Conservation (phyloP, 805 yeast genomes). For the Ogataea allantospora region DNA sequence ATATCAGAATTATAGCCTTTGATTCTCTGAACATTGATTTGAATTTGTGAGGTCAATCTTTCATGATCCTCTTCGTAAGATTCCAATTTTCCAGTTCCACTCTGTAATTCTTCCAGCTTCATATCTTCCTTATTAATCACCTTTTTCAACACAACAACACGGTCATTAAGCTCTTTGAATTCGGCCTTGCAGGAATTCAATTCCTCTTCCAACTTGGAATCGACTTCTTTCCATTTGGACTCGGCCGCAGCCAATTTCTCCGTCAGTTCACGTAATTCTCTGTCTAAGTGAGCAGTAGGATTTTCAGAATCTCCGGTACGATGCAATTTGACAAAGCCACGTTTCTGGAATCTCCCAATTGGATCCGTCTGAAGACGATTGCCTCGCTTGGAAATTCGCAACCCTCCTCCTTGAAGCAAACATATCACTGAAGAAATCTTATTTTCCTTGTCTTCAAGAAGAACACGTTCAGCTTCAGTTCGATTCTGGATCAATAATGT, state of each 20-base stretch:
- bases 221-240: conserved; percentile 11
- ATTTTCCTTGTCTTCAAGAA: conserved; percentile 33
- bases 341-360: conserved; percentile 18
- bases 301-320: conserved; percentile 25
- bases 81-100: conserved; percentile 38
- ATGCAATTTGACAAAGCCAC: conserved; percentile 19
- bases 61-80: conserved; percentile 35
- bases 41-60: conserved; percentile 31
- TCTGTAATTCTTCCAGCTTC: conserved; percentile 44
- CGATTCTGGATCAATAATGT: conserved; percentile 52
- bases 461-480: conserved; percentile 46
- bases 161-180: conserved; percentile 15
- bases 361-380: conserved; percentile 34
- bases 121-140: conserved; percentile 36
- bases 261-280: conserved; percentile 16
- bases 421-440: conserved; percentile 28
- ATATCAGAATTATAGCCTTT: conserved; percentile 23
- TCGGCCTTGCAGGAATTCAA: conserved; percentile 7
- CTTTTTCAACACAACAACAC: conserved; percentile 19
- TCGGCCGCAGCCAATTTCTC: conserved; percentile 9
- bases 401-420: conserved; percentile 24
- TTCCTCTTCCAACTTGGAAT: conserved; percentile 6
- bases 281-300: conserved; percentile 19
- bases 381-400: conserved; percentile 28
- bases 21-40: conserved; percentile 21